Percentiles rank a stretch among this genome's conserved stretches.
Conservation (phyloP, 179 eudicot species). For the Pouteria campechiana region DNA sequence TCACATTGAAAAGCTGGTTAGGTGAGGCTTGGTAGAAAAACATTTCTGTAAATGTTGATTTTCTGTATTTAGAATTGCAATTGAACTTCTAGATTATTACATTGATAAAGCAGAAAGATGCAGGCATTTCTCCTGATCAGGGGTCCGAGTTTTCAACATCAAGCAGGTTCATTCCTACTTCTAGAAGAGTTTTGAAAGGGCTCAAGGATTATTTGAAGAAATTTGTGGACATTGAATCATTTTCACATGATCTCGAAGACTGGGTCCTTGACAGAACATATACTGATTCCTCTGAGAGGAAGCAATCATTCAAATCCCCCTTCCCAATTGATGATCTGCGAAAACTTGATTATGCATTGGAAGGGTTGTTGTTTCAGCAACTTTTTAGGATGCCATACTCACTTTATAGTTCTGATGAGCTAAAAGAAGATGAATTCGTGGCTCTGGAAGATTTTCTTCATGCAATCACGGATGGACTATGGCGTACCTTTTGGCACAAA, state of each 20-base stretch:
- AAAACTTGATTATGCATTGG: constrained; percentile 67
- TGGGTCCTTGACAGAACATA: constrained; percentile 48
- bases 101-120: constrained; percentile 6
- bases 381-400: constrained; percentile 77
- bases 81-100: not conserved
- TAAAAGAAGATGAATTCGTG: constrained; percentile 58
- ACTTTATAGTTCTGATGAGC: constrained; percentile 29
- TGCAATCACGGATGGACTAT: constrained; percentile 50
- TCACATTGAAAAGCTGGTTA: no score
- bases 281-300: constrained; percentile 26
- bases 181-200: constrained; percentile 37
- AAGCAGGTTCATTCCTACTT: constrained; percentile 37
- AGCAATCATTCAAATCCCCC: constrained; percentile 43
- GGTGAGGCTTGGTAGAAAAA: no score
- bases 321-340: constrained; percentile 56
- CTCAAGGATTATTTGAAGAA: constrained; percentile 46
- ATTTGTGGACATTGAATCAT: constrained; percentile 41
- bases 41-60: no score
- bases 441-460: constrained; percentile 73
- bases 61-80: not conserved
- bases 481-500: constrained; percentile 75
- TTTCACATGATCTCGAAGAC: constrained; percentile 47
- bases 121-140: constrained; percentile 38
- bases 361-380: constrained; percentile 60
- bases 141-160: constrained; percentile 30